A percentile compares a stretch with the other conserved stretches of the same genome.
Conservation (phyloP, 495 filamentous ascomycete species). For the Melanomma pulvis-pyrius region DNA sequence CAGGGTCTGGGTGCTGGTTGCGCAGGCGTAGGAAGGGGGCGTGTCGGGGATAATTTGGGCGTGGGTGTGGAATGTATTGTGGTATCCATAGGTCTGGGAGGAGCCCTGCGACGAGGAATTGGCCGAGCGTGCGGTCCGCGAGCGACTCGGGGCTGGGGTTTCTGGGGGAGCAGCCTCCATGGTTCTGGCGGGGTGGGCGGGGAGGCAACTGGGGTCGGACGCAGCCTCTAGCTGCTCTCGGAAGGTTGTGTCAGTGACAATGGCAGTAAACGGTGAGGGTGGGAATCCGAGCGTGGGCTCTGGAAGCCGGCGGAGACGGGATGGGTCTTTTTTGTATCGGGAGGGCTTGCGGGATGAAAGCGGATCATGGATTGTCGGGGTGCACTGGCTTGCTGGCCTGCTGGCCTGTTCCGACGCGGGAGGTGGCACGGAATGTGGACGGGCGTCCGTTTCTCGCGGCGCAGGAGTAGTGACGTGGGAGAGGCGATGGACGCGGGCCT, state of each 20-base stretch:
- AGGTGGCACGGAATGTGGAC: not conserved
- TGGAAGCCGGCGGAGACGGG: not conserved
- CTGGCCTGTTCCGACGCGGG: not conserved
- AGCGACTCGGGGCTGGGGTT: constrained; percentile 1
- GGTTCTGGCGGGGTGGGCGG: not conserved
- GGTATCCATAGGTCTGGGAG: constrained; percentile 38
- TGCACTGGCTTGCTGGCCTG: not conserved
- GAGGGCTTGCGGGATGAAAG: constrained; percentile 18
- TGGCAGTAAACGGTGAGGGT: not conserved
- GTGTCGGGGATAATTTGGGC: not conserved
- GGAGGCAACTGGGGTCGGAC: not conserved
- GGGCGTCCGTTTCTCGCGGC: not conserved
- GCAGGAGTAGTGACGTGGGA: not conserved
- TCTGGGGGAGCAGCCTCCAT: constrained; percentile 5
- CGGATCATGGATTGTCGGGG: constrained; percentile 12
- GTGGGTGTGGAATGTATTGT: constrained; percentile 41
- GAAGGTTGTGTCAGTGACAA: not conserved
- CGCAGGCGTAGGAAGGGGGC: constrained; percentile 30
- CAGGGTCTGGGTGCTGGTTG: constrained; percentile 21
- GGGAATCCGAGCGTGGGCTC: not conserved
- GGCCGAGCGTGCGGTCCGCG: not conserved
- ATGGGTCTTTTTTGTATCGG: not conserved
- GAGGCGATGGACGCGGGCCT: not conserved
- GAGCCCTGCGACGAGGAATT: constrained; percentile 1
- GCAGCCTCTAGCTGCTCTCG: constrained; percentile 6